Base-by-base conservation (phyloP, 1,284 basidiomycete genomes). In the Paramarasmius palmivorus region DNA sequence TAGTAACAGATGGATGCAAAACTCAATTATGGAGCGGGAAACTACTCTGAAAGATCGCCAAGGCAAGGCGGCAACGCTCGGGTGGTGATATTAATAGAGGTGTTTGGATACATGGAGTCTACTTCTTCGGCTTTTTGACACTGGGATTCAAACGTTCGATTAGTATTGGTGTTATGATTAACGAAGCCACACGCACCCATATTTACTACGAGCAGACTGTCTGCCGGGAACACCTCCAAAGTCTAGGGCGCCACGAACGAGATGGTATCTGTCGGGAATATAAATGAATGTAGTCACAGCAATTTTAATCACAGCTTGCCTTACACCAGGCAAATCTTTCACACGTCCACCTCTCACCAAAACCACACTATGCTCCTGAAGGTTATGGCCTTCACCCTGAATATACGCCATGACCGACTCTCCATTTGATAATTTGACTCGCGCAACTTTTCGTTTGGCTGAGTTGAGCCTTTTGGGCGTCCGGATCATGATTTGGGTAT, bases 381-480 rank as follows among this genome's bases (percentile, higher is more conserved):
- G 72, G 68, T 98, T 98, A 71, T 99, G 96, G 1, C 97, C 97
- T 67, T 99, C 97, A 61, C 97, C 97, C 38, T 92, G 92, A 53
- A 99, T 95, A 69, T 98, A 99, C 14, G 95, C 95, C 73, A 92
- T 90, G 55, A 95, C 82, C 38, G 86, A 88, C 69, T 92, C 90
- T 49, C 97, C 97, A 32, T 90, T 96, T 32, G 88, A 84, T 48
- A 99, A 78, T 76, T 96, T 96, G 61, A 99, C 89, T 67, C 93
- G 84, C 39, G 95, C 95, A 56, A 98, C 93, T 75, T 98, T 99
- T 58, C 97, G 92, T 66, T 98, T 94, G 41, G 95, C 95, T 39
- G 96, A 99, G 74, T 99, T 99, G 60, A 97, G 97, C 70, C 99
- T 99, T 78, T 95, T 98, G 22, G 97, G 97, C 67, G 91, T 94